phyloP scores from a whole-genome alignment of 2,329 filamentous ascomycete genomes.

The Aspergillus sp. region DNA sequence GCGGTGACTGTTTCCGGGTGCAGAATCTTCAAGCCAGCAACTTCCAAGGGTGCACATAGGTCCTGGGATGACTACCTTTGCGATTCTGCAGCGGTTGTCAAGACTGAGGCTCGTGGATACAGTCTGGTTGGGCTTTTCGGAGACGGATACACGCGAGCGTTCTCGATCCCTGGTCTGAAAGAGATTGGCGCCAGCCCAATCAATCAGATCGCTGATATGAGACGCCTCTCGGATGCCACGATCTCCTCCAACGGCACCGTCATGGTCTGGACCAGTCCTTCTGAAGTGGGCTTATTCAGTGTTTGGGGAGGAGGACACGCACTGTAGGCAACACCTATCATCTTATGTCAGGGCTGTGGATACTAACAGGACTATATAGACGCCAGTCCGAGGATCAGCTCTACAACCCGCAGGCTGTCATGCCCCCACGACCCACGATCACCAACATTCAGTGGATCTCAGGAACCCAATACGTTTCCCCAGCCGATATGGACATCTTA shows the following conservation, averaged over 20 bases:
- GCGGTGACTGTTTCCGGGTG: slow-evolving; percentile 73
- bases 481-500: slow-evolving; percentile 82
- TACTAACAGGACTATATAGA: slow-evolving; percentile 29
- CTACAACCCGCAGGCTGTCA: slow-evolving; percentile 71
- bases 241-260: slow-evolving; percentile 80
- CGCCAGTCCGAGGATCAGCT: slow-evolving; percentile 67
- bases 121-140: slow-evolving; percentile 83
- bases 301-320: slow-evolving; percentile 76
- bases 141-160: slow-evolving; percentile 77
- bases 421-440: slow-evolving; percentile 85
- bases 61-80: slow-evolving; percentile 83
- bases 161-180: slow-evolving; percentile 82
- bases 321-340: slow-evolving; percentile 53
- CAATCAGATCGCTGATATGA: slow-evolving; percentile 68
- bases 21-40: slow-evolving; percentile 84
- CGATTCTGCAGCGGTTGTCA: slow-evolving; percentile 75
- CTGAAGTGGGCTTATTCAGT: slow-evolving; percentile 79
- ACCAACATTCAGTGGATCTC: slow-evolving; percentile 96
- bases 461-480: slow-evolving; percentile 87
- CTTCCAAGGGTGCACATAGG: slow-evolving; percentile 86
- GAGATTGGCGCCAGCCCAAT: slow-evolving; percentile 73
- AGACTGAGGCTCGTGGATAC: slow-evolving; percentile 72
- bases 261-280: slow-evolving; percentile 84
- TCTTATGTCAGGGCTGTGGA: neutral
- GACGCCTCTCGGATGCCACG: slow-evolving; percentile 67